phyloP scores from a whole-genome alignment of 2,329 filamentous ascomycete species.

The Cordyceps cateniannulata region DNA sequence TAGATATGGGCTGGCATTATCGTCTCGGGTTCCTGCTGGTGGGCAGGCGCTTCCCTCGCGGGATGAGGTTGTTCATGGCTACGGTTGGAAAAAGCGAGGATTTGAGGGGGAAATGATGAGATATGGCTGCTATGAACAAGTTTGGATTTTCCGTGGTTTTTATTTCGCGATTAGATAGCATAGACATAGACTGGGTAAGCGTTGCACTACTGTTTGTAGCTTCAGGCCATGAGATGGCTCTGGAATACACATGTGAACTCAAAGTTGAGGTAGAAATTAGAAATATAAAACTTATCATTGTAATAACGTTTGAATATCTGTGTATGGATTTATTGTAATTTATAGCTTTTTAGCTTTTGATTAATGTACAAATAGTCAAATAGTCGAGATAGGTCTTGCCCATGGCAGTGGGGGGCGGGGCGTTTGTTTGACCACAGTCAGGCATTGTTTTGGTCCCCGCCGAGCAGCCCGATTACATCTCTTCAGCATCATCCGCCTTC shows the following conservation, averaged over 20 bases:
- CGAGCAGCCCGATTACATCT: neutral
- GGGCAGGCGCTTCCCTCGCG: neutral
- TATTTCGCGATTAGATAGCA: neutral
- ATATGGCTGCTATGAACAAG: neutral
- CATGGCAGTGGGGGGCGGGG: neutral
- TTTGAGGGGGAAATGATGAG: neutral
- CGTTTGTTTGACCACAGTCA: neutral
- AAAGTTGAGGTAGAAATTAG: no score
- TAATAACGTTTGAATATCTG: no score
- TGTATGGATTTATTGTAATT: no score
- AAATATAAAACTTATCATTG: no score
- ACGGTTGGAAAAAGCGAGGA: neutral
- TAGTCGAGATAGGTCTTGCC: neutral
- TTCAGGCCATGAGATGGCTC: neutral
- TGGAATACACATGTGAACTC: no score
- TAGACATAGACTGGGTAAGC: conserved; percentile 9
- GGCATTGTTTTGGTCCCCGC: conserved; percentile 1
- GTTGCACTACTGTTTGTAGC: neutral
- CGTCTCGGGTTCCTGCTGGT: neutral
- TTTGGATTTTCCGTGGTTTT: neutral
- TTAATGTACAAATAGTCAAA: no score
- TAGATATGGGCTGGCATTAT: neutral
- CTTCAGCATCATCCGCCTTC: neutral
- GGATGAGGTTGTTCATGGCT: neutral
- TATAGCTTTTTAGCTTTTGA: no score